A percentile compares a stretch with the other conserved stretches of the same genome.
phyloP scores from a whole-genome alignment of 768 basidiomycete genomes.

The Phanerochaete carnosa region DNA sequence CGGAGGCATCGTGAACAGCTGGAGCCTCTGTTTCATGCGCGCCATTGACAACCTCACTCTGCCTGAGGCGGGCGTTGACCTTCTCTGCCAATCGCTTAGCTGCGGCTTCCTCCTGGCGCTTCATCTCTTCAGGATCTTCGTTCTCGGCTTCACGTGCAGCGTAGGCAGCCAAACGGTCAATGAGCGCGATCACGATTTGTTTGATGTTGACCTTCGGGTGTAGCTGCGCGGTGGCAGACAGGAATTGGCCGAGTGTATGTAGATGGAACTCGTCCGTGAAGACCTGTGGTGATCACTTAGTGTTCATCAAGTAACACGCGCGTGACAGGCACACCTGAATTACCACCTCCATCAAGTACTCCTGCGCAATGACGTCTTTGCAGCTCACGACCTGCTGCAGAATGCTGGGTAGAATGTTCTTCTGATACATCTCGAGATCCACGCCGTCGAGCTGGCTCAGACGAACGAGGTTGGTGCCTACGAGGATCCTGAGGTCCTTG shows the following conservation, averaged over 20 bases:
- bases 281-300: conserved; percentile 47
- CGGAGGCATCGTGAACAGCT: conserved; percentile 12
- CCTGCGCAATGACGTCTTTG: conserved; percentile 98
- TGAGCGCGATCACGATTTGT: conserved; percentile 94
- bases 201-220: conserved; percentile 99
- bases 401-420: conserved; percentile 83
- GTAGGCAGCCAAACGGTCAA: conserved; percentile 93
- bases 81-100: conserved; percentile 84
- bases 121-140: conserved; percentile 93
- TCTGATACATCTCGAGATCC: conserved; percentile 88
- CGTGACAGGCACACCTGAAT: conserved; percentile 67
- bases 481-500: conserved; percentile 90
- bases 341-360: conserved; percentile 99
- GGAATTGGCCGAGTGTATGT: conserved; percentile 92
- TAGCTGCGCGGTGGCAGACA: conserved; percentile 91
- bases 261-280: conserved; percentile 99
- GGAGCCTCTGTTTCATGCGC: conserved; percentile 17
- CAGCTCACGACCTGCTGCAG: conserved; percentile 98
- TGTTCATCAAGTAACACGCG: background rate
- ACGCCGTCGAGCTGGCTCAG: conserved; percentile 95
- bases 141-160: conserved; percentile 97
- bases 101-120: conserved; percentile 90
- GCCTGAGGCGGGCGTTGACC: conserved; percentile 63
- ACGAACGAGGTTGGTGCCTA: conserved; percentile 96
- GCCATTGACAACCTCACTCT: conserved; percentile 34